Percentiles rank a stretch among this genome's conserved stretches.
Conservation (phyloP, 2,329 filamentous ascomycete genomes). For the Colletotrichum limetticola region DNA sequence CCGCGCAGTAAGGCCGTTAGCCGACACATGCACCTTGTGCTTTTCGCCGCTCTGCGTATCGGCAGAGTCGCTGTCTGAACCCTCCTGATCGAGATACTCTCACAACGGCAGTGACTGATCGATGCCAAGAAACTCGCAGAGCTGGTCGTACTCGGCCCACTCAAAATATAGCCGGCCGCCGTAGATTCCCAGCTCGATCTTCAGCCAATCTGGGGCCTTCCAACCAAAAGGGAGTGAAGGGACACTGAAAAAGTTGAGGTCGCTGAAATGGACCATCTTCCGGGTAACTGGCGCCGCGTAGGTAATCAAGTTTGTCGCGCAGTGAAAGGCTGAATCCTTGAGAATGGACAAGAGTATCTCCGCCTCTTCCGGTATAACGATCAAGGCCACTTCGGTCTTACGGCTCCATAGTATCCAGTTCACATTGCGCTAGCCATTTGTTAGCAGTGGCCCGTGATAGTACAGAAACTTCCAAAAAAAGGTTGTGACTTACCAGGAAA, state of each 20-base stretch:
- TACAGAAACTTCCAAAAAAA: no score
- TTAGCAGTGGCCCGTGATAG: not conserved
- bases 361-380: constrained; percentile 73
- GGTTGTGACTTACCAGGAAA: constrained; percentile 43
- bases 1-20: constrained; percentile 42
- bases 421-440: constrained; percentile 53
- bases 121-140: constrained; percentile 48
- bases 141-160: constrained; percentile 53
- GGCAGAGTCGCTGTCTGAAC: not conserved
- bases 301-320: constrained; percentile 59
- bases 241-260: constrained; percentile 61
- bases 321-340: constrained; percentile 41
- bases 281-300: constrained; percentile 71
- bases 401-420: constrained; percentile 71
- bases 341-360: constrained; percentile 63
- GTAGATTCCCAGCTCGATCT: constrained; percentile 68
- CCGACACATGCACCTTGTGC: not conserved
- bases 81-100: constrained; percentile 6
- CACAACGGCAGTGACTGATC: constrained; percentile 17
- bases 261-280: constrained; percentile 69
- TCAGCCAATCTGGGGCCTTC: constrained; percentile 62
- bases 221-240: constrained; percentile 55
- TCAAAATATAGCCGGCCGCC: constrained; percentile 70
- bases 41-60: not conserved
- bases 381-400: constrained; percentile 57